Conservation (phyloP, 1,284 basidiomycete genomes). For the Puccinia coronata region DNA sequence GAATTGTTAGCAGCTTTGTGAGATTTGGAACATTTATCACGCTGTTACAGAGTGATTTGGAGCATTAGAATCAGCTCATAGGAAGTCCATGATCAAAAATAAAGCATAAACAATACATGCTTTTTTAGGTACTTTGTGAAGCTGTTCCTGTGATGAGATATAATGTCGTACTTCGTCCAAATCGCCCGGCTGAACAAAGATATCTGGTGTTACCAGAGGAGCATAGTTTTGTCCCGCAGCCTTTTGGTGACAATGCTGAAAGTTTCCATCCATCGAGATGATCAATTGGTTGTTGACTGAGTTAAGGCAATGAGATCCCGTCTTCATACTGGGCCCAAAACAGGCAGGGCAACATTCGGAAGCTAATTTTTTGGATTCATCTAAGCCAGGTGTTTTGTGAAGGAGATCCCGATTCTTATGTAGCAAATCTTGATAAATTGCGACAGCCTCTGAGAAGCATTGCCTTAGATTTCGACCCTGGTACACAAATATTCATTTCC, state of each 20-base stretch:
- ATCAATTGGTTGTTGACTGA: not conserved
- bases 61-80: not conserved
- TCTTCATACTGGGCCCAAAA: not conserved
- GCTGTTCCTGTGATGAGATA: not conserved
- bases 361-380: not conserved
- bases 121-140: not conserved
- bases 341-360: not conserved
- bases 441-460: not conserved
- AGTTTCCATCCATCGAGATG: not conserved
- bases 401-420: not conserved
- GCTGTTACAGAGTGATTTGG: not conserved
- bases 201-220: not conserved
- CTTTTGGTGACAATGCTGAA: conserved; percentile 12
- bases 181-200: not conserved
- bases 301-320: too few relatives aligned
- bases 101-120: not conserved
- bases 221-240: not conserved
- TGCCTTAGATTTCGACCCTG: not conserved
- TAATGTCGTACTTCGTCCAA: not conserved
- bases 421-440: not conserved
- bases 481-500: too few relatives aligned
- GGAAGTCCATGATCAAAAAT: not conserved
- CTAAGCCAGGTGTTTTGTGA: not conserved
- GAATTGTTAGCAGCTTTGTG: conserved; percentile 1
- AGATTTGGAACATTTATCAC: not conserved